Evolutionary conservation across 352 stramenopile genomes (phyloP), one percentile per base, ranked within the genome.

Genomic region (Phytophthora foliorum): DNA sequence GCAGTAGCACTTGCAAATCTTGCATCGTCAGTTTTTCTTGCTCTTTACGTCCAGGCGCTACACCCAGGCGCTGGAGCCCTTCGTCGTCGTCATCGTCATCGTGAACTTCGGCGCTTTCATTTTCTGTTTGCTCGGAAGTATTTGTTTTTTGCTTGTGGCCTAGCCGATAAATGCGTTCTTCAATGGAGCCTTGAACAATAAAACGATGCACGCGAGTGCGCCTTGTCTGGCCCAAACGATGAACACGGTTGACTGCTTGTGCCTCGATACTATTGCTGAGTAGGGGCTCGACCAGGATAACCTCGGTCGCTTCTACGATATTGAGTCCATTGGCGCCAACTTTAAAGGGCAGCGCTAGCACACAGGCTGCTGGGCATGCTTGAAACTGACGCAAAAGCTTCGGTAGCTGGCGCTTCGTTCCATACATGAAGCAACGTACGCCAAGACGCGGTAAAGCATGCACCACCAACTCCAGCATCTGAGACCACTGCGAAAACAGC

Each of bases 261-360:
- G 72, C 74, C 67, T 98, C 93, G 9, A 97, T 86, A 34, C 84
- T 89, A 19, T 67, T 68, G 66, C 97, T 97, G 45, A 98, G 65
- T 5, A 97, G 69, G 7, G 93, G 93, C 58, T 98, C 92, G n/a
- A 98, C 66, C 29, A 98, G 88, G 55, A 98, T 78, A 4, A 97
- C 84, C 56, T 98, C 91, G 2, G 84, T 97, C n/a, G 93, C 93
- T 46, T 98, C 91, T 7, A 97, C 78, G 2, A 98, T 72, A 57
- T 97, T 98, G n/a, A 98, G 76, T 9, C 94, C 94, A 61, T 98
- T 96, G 2, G 91, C 92, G 22, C 90, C 94, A 29, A 96, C 78
- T 69, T 97, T 97, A 36, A 97, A 92, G 11, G 86, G 86, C 46
- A 97, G 42, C 22, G 85, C 80, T 7, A 97, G 74, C 46, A 93